Base-by-base conservation (phyloP, 805 yeast species). In the Saccharomyces paradoxus region DNA sequence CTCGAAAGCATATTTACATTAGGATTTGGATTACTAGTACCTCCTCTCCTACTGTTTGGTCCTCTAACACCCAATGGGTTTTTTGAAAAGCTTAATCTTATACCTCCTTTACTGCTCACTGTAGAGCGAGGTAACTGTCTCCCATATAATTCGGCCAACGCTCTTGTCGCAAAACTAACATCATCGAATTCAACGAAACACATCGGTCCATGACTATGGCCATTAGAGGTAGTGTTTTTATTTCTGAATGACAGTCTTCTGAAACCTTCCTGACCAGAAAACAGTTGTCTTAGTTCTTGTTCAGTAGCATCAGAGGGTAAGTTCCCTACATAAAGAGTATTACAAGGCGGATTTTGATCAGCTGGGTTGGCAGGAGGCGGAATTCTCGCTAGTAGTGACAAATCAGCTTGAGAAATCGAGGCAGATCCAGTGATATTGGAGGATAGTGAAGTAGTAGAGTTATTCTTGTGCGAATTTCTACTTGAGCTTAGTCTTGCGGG, bases 131-230 rank as follows among this genome's bases (percentile, higher is more conserved):
- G 95, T 63, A 94, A 78, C 10, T 94, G 89, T 58, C 94, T 79
- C 14, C 99, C 99, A 67, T 94, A 94, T 50, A 94, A 75, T 71
- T 91, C 97, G 31, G 96, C 96, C 56, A 94, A 76, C 0, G 98
- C 97, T 63, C 89, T 79, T 1, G 98, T 89, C 1, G 99, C 99
- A 71, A 82, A 86, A 2, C 87, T 84, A 52, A 94, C 96, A 69
- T 92, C 97, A 63, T 94, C 99, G 74, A 94, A 94, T 75, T 94
- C 99, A 53, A 94, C 99, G 77, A 94, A 94, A 71, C 99, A 94
- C 98, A 94, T 94, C 53, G 99, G 99, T 4, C 99, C 98, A 73
- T 87, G 95, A n/a, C 75, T 74, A 61, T 77, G 79, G 51, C 77
- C 78, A 50, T 69, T 61, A 26, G 65, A 64, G 24, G 47, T 56